A percentile compares a stretch with the other conserved stretches of the same genome.
Evolutionary conservation across 2,329 filamentous ascomycete genomes (phyloP).

Genomic region (Tolypocladium album): DNA sequence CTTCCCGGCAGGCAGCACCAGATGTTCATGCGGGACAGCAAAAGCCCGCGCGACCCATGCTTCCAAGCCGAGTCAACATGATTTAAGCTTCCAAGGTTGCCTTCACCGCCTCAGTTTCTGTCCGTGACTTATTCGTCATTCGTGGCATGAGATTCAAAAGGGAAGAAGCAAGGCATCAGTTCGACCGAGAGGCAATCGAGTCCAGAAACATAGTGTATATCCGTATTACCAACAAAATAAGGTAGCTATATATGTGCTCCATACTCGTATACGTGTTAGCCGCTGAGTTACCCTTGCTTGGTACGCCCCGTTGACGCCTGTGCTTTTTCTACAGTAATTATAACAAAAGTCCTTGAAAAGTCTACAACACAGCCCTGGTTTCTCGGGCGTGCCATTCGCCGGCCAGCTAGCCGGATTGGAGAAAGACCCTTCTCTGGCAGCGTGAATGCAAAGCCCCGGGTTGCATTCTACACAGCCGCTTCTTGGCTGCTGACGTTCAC

Average conservation of each 20-base stretch:
- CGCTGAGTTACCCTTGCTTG: not conserved
- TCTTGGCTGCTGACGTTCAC: not conserved
- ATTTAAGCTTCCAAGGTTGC: no score
- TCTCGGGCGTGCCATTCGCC: not conserved
- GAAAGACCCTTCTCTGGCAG: not conserved
- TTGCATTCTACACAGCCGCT: not conserved
- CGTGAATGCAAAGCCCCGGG: not conserved
- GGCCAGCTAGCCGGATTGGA: not conserved
- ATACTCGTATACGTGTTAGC: not conserved
- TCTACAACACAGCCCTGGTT: not conserved
- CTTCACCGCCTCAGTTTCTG: no score
- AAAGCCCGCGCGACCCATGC: no score
- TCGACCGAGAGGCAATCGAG: not conserved
- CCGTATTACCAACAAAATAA: no score
- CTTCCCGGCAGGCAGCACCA: no score
- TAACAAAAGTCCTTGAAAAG: not conserved
- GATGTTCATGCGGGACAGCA: no score
- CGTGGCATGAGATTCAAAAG: no score
- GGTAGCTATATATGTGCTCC: no score
- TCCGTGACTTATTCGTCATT: no score
- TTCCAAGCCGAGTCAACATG: no score
- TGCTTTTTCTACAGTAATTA: not conserved
- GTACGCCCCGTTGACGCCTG: not conserved
- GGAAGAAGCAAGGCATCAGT: not conserved
- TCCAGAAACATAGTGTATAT: not conserved